Evolutionary conservation across 768 basidiomycete genomes (phyloP).

Genomic region (Termitomyces titanicus): DNA sequence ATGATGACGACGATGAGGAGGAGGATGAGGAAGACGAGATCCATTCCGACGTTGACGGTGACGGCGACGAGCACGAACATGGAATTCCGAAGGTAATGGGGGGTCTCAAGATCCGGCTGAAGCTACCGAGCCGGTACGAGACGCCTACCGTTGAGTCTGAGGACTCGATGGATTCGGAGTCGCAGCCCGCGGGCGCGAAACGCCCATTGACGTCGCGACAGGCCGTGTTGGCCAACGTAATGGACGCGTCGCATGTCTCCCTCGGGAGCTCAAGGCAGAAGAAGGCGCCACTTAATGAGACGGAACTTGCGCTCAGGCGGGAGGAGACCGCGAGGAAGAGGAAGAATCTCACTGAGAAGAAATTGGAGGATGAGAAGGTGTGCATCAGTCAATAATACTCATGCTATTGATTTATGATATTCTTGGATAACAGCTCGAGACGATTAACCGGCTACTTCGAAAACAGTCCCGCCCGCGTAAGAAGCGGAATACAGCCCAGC

Average conservation of each 20-base stretch:
- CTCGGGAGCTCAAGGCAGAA: slow-evolving; percentile 29
- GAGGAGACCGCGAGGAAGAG: slow-evolving; percentile 84
- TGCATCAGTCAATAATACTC: slow-evolving; percentile 1
- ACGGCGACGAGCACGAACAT: no score
- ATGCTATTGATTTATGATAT: not conserved
- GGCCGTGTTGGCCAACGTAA: slow-evolving; percentile 67
- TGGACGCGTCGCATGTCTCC: slow-evolving; percentile 66
- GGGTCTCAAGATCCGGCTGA: slow-evolving; percentile 16
- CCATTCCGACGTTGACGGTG: slow-evolving; percentile 10
- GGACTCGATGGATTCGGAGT: slow-evolving; percentile 29
- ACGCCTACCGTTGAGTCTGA: slow-evolving; percentile 31
- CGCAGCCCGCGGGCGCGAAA: slow-evolving; percentile 14
- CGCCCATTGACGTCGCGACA: slow-evolving; percentile 56
- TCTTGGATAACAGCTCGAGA: slow-evolving; percentile 70
- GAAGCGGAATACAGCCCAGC: slow-evolving; percentile 53
- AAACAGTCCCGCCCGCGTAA: slow-evolving; percentile 72
- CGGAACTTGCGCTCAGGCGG: slow-evolving; percentile 36
- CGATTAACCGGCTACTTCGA: slow-evolving; percentile 85
- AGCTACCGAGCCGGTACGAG: slow-evolving; percentile 17
- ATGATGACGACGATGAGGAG: slow-evolving; percentile 31
- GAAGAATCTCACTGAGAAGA: slow-evolving; percentile 77
- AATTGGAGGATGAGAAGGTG: slow-evolving; percentile 84
- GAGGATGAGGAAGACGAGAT: slow-evolving; percentile 37
- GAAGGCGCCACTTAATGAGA: slow-evolving; percentile 19
- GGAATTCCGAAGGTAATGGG: slow-evolving; percentile 4